Conservation (phyloP, 2,329 filamentous ascomycete genomes). For the Xylariaceae sp. region DNA sequence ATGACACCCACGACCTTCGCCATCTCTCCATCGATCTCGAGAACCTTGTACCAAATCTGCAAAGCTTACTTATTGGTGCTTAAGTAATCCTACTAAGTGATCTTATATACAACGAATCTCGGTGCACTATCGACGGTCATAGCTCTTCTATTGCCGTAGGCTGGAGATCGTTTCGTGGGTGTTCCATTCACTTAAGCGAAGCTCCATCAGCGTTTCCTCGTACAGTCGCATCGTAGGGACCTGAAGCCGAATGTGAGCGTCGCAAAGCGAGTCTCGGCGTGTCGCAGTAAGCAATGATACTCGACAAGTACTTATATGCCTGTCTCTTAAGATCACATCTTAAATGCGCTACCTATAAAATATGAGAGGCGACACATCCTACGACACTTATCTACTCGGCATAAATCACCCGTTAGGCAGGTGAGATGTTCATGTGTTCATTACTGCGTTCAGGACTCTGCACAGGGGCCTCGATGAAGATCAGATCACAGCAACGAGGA, state of each 20-base stretch:
- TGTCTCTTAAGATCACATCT: not conserved
- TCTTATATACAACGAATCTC: not conserved
- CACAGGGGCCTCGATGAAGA: no score
- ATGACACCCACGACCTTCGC: no score
- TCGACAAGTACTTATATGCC: not conserved
- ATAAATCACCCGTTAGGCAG: constrained; percentile 1
- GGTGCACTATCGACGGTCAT: not conserved
- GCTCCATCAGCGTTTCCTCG: not conserved
- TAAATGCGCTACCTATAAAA: not conserved
- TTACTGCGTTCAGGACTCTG: no score
- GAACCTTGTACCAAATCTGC: no score
- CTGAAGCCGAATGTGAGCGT: not conserved
- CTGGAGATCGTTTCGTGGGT: not conserved
- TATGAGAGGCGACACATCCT: not conserved
- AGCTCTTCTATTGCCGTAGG: not conserved
- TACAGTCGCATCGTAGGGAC: not conserved
- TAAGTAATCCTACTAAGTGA: no score
- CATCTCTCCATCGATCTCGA: no score
- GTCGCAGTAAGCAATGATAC: constrained; percentile 1
- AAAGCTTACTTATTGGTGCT: no score
- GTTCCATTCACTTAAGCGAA: not conserved
- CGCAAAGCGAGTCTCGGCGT: not conserved
- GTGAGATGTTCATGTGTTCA: not conserved
- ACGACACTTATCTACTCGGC: not conserved
- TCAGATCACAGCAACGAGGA: no score